Percentiles rank a stretch among this genome's conserved stretches.
Evolutionary conservation across 331 rosid species (phyloP).

Genomic region (Malus hybrid): DNA sequence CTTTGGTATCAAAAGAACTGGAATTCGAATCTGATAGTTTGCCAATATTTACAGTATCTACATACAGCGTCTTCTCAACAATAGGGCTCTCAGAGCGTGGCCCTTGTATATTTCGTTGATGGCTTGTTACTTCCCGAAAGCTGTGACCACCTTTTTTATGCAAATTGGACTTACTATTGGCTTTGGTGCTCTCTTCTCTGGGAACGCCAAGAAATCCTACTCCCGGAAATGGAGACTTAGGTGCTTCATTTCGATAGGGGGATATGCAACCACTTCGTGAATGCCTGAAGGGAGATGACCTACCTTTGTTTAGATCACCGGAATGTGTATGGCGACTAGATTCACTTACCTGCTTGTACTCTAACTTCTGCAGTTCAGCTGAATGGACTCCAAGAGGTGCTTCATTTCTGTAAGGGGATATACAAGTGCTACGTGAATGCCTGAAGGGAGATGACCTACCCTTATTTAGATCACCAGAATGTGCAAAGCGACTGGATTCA

Average conservation of each 20-base stretch:
- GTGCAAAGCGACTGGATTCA: constrained; percentile 43
- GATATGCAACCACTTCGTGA: constrained; percentile 61
- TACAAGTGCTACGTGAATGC: constrained; percentile 50
- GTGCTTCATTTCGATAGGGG: constrained; percentile 48
- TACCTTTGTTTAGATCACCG: constrained; percentile 48
- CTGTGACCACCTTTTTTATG: constrained; percentile 23
- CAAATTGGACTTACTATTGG: constrained; percentile 25
- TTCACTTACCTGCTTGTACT: constrained; percentile 38
- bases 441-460: constrained; percentile 58
- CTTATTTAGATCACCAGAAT: constrained; percentile 51
- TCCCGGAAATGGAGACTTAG: constrained; percentile 51
- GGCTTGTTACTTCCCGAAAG: constrained; percentile 26
- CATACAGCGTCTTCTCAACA: constrained; percentile 72
- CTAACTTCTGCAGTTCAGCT: constrained; percentile 38
- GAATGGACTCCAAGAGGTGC: constrained; percentile 12
- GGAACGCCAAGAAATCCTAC: constrained; percentile 38
- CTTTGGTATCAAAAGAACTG: constrained; percentile 26
- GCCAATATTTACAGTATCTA: constrained; percentile 54
- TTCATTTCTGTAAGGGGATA: constrained; percentile 57
- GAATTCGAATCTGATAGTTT: constrained; percentile 26
- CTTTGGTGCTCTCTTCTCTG: constrained; percentile 36
- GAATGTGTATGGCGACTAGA: constrained; percentile 44
- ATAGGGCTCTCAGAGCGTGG: constrained; percentile 34
- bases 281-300: constrained; percentile 63
- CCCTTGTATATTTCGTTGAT: constrained; percentile 27